These are phyloP conservation scores for Monilinia fructigena DNA, from an alignment of 2,329 filamentous ascomycete species.

Conservation along the genomic window DNA sequence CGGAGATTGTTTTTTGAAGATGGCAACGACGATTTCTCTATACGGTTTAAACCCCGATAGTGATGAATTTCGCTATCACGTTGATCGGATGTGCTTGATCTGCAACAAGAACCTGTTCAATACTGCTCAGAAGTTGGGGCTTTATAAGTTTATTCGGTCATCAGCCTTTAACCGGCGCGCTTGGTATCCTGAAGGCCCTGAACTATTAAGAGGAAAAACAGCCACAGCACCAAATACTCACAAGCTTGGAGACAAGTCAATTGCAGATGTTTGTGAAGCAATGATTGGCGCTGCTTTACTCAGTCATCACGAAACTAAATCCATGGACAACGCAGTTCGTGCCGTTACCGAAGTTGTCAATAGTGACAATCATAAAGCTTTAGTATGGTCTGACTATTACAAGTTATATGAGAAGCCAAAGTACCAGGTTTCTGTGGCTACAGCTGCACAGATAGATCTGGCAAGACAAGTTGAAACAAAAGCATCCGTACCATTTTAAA, in stretches of 20 bases:
- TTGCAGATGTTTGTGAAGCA: conserved; percentile 93
- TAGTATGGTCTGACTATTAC: conserved; percentile 71
- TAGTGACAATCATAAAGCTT: conserved; percentile 67
- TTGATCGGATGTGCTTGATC: conserved; percentile 84
- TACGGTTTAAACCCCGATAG: conserved; percentile 74
- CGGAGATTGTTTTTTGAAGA: conserved; percentile 91
- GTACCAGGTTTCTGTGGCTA: conserved; percentile 65
- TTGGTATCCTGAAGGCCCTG: conserved; percentile 86
- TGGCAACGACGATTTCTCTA: conserved; percentile 86
- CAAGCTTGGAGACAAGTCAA: conserved; percentile 77
- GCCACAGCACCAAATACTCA: conserved; percentile 58
- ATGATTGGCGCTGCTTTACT: conserved; percentile 83
- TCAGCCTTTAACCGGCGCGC: conserved; percentile 69
- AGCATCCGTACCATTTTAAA: conserved; percentile 64
- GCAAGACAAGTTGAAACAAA: conserved; percentile 59
- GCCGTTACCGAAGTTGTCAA: conserved; percentile 70
- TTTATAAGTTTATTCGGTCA: conserved; percentile 79
- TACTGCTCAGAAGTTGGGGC: conserved; percentile 63
- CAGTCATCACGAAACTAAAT: conserved; percentile 42
- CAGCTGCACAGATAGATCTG: conserved; percentile 67
- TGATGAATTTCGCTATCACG: conserved; percentile 84
- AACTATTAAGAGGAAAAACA: conserved; percentile 70
- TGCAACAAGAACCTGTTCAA: conserved; percentile 90
- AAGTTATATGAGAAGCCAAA: conserved; percentile 63
- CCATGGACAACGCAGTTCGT: conserved; percentile 58